Evolutionary conservation across 345 rosid species (phyloP), one percentile per base, ranked within the genome.

Genomic region (Populus nigra): DNA sequence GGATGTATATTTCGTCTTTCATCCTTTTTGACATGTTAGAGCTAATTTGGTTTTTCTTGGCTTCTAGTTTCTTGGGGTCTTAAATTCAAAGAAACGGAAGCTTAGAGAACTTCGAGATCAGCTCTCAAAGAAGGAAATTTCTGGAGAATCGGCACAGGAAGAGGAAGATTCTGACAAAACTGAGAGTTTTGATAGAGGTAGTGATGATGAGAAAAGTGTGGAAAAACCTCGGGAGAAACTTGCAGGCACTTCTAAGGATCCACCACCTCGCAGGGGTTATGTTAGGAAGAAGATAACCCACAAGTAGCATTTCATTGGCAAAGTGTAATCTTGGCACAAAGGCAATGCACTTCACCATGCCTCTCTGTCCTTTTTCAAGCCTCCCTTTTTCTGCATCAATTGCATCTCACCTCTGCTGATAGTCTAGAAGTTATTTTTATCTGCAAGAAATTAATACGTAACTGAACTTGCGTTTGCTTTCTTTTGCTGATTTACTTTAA

Each of bases 81-180:
- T 95, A 77, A 95, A 95, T 79, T 78, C 97, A 47, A 95, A 93
- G 89, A 95, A 95, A 81, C 83, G 83, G 73, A 95, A 95, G 83
- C 92, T 95, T 41, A 88, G 98, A 80, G 94, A 88, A 72, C 90
- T 91, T 72, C 90, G 91, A 68, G 92, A 90, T 66, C 88, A 88
- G 85, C 85, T 89, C 20, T 81, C 86, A 27, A 86, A 88, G 80
- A 81, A 75, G 74, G 87, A 82, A 82, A 29, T 80, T 72, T 62
- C 83, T 41, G 81, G 85, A 78, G 81, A 85, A 77, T 71, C 65
- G 53, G 76, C 78, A 31, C 76, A 77, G 31, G 89, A 87, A 80
- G 93, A 89, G 81, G 91, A 83, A 71, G 94, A 86, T 33, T 84
- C 88, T 2, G 99, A 88, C 53, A 83, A 88, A 89, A 85, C 90